phyloP scores from a whole-genome alignment of 2,329 filamentous ascomycete species.

The Monosporascus sp. region DNA sequence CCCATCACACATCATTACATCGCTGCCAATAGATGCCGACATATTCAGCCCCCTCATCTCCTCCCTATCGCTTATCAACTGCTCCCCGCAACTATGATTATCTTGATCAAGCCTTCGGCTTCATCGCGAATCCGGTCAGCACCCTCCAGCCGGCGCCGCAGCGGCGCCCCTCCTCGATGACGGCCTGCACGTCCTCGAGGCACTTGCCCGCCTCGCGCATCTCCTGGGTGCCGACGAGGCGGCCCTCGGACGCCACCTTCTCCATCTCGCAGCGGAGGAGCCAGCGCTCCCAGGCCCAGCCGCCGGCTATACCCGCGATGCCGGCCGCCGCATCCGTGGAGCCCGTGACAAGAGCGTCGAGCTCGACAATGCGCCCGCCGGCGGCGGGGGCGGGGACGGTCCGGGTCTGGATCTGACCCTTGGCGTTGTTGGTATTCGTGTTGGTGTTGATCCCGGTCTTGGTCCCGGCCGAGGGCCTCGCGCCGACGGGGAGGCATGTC shows the following conservation, averaged over 20 bases:
- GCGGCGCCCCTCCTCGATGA: slow-evolving; percentile 59
- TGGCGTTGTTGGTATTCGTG: slow-evolving; percentile 22
- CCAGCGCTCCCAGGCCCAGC: slow-evolving; percentile 96
- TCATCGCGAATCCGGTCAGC: slow-evolving; percentile 60
- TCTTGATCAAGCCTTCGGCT: slow-evolving; percentile 37
- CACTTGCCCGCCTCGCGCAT: slow-evolving; percentile 54
- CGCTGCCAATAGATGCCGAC: no score
- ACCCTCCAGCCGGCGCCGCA: slow-evolving; percentile 57
- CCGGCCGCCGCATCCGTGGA: slow-evolving; percentile 68
- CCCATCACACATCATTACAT: no score
- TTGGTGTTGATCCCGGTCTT: no score
- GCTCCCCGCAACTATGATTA: no score
- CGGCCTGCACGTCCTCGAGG: slow-evolving; percentile 54
- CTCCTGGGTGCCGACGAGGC: slow-evolving; percentile 48
- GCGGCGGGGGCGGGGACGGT: slow-evolving; percentile 12
- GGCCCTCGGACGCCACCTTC: slow-evolving; percentile 63
- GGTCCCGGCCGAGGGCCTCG: slow-evolving; percentile 34
- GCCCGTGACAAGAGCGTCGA: slow-evolving; percentile 61
- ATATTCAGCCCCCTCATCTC: no score
- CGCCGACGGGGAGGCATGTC: slow-evolving; percentile 82
- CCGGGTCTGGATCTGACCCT: slow-evolving; percentile 10
- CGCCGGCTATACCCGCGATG: slow-evolving; percentile 76
- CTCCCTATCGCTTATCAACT: no score
- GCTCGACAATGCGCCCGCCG: slow-evolving; percentile 42
- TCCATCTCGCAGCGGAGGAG: slow-evolving; percentile 82